A percentile compares a stretch with the other conserved stretches of the same genome.
Conservation (phyloP, 768 basidiomycete species). For the Amanita brunnescens region DNA sequence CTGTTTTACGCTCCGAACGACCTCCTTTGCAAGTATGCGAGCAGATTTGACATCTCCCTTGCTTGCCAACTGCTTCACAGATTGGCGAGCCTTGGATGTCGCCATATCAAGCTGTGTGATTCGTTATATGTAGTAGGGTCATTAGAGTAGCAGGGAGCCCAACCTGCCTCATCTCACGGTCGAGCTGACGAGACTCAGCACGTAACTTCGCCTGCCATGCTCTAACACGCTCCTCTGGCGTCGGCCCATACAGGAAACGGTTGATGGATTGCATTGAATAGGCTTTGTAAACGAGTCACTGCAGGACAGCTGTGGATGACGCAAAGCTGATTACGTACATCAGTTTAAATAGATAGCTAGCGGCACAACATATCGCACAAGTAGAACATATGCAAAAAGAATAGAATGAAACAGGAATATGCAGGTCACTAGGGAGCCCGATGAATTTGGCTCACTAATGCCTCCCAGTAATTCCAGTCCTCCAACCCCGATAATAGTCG, state of each 20-base stretch:
- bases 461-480: slow-evolving; percentile 80
- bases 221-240: slow-evolving; percentile 88
- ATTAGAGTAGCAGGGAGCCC: slow-evolving; percentile 18
- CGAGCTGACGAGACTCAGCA: slow-evolving; percentile 71
- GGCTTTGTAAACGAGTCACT: neutral
- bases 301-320: neutral
- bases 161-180: slow-evolving; percentile 96
- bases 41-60: slow-evolving; percentile 93
- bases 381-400: neutral
- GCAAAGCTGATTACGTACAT: slow-evolving; percentile 6
- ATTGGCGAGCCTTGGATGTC: slow-evolving; percentile 67
- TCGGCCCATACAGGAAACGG: slow-evolving; percentile 92
- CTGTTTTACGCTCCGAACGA: slow-evolving; percentile 93
- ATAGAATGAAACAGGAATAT: slow-evolving; percentile 1
- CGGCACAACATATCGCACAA: neutral
- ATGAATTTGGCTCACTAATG: slow-evolving; percentile 56
- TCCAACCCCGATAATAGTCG: slow-evolving; percentile 42
- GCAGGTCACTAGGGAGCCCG: slow-evolving; percentile 23
- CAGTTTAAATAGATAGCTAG: neutral
- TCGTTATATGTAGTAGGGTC: neutral
- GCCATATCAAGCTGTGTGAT: slow-evolving; percentile 65
- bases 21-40: slow-evolving; percentile 83
- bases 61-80: slow-evolving; percentile 81
- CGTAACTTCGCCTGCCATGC: slow-evolving; percentile 88
- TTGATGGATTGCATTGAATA: slow-evolving; percentile 75